Evolutionary conservation across 495 filamentous ascomycete species (phyloP).

Genomic region (Friedmanniomyces endolithicus): DNA sequence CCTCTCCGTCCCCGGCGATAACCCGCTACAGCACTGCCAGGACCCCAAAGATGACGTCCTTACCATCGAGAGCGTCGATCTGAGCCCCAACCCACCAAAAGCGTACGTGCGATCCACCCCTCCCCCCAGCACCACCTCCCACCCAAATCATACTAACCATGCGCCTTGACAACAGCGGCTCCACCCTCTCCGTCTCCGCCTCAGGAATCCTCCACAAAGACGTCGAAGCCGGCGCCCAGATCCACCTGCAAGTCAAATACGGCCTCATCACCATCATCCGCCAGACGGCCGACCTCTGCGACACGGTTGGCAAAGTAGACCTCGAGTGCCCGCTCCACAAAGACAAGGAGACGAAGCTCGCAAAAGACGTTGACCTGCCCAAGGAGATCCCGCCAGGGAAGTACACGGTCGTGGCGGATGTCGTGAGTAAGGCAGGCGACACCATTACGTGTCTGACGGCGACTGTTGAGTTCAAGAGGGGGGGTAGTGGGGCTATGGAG

Average conservation of each 20-base stretch:
- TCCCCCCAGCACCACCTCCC: too few species aligned
- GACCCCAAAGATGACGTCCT: conserved; percentile 50
- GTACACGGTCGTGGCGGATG: conserved; percentile 81
- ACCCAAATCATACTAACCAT: too few species aligned
- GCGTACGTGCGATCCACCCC: conserved; percentile 49
- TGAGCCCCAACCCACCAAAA: conserved; percentile 74
- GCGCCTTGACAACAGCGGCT: conserved; percentile 55
- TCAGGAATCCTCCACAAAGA: conserved; percentile 53
- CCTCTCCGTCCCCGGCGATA: conserved; percentile 54
- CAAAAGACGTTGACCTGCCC: conserved; percentile 74
- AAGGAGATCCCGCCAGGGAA: conserved; percentile 79
- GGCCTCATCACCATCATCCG: conserved; percentile 80
- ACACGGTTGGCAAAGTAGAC: conserved; percentile 76
- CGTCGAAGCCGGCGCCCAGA: conserved; percentile 64
- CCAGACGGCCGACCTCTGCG: conserved; percentile 68
- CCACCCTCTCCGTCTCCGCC: conserved; percentile 66
- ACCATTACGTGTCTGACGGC: conserved; percentile 77
- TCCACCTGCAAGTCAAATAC: conserved; percentile 80
- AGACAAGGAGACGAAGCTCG: conserved; percentile 51
- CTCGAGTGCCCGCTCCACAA: conserved; percentile 75
- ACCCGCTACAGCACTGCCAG: conserved; percentile 62
- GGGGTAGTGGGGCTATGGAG: conserved; percentile 19
- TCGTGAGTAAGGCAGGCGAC: conserved; percentile 51
- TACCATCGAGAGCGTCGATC: conserved; percentile 62
- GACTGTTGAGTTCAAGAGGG: conserved; percentile 41